Percentiles rank a stretch among this genome's conserved stretches.
Conservation (phyloP, 306 rosid species). For the Benincasa hispida region DNA sequence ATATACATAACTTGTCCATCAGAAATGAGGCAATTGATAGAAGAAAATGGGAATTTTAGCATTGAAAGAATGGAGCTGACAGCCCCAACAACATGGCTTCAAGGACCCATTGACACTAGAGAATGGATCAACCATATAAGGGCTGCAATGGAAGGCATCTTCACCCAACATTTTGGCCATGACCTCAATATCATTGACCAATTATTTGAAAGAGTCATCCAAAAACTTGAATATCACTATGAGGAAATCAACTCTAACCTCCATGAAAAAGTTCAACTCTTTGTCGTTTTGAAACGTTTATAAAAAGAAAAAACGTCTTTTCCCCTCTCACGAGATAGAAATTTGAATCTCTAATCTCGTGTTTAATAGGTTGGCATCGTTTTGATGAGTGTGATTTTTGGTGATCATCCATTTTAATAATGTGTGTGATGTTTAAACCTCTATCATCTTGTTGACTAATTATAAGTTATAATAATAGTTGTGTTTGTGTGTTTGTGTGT, state of each 20-base stretch:
- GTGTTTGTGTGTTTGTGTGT: not conserved
- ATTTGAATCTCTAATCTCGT: not conserved
- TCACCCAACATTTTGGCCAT: constrained; percentile 24
- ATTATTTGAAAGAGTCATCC: constrained; percentile 20
- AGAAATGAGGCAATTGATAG: constrained; percentile 24
- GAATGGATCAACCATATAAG: constrained; percentile 21
- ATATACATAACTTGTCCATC: constrained; percentile 29
- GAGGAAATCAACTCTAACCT: constrained; percentile 13
- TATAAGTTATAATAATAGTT: too few relatives aligned
- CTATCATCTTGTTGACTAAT: not conserved
- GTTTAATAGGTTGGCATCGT: not conserved
- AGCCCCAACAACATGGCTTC: constrained; percentile 31
- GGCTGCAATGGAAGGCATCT: constrained; percentile 35
- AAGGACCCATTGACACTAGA: constrained; percentile 8
- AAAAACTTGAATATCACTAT: not conserved
- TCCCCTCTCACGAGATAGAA: too few relatives aligned
- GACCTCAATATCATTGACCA: constrained; percentile 10
- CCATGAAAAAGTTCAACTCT: constrained; percentile 25
- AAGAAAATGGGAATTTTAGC: constrained; percentile 29
- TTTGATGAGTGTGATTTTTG: not conserved
- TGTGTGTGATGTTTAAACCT: not conserved
- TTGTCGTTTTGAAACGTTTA: constrained; percentile 27
- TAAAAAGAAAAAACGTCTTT: too few relatives aligned
- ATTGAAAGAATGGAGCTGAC: constrained; percentile 30
- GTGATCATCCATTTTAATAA: not conserved